Base-by-base conservation (phyloP, 805 yeast species). In the Babjeviella inositovora region DNA sequence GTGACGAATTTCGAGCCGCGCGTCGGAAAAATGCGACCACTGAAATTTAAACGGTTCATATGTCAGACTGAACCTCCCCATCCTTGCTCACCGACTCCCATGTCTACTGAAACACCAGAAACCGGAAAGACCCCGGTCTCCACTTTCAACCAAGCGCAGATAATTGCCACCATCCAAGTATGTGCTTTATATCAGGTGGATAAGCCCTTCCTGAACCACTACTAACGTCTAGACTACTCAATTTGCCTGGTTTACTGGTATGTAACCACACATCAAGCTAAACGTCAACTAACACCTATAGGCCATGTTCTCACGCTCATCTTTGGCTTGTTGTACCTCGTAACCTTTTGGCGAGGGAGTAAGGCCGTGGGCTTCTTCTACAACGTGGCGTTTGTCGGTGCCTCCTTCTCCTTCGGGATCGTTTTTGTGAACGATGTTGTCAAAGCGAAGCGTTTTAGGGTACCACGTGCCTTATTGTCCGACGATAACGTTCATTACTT, bases 401-500 rank as follows among this genome's bases (percentile, higher is more conserved):
- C 75, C 6, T 41, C 77, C 18, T 65, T 61, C 32, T 70, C 93
- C 12, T 82, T 81, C 43, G 80, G 80, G 13, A 66, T 85, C 30
- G 76, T 82, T 28, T 47, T 76, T 15, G 70, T 56, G 43, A 85
- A 84, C 46, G 57, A 64, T 23, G 56, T 54, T 36, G 34, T 45
- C 37, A 37, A 46, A 28, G 46, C 41, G 25, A 47, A 45, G 38
- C 36, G 37, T 21, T 21, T 40, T 19, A 37, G 42, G 13, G 28
- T 41, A 23, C 32, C 32, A 17, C 31, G 35, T 25, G 29, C 43
- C 1, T 33, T 66, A 20, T 34, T 63, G 12, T 49, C 47, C 6
- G 74, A 80, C 45, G 90, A 76, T 40, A 79, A 77, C 42, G 53
- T 65, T 27, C 87, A 81, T 34, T 85, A 84, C 48, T 57, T 79